phyloP scores from a whole-genome alignment of 495 filamentous ascomycete species.

The Daldinia decipiens region DNA sequence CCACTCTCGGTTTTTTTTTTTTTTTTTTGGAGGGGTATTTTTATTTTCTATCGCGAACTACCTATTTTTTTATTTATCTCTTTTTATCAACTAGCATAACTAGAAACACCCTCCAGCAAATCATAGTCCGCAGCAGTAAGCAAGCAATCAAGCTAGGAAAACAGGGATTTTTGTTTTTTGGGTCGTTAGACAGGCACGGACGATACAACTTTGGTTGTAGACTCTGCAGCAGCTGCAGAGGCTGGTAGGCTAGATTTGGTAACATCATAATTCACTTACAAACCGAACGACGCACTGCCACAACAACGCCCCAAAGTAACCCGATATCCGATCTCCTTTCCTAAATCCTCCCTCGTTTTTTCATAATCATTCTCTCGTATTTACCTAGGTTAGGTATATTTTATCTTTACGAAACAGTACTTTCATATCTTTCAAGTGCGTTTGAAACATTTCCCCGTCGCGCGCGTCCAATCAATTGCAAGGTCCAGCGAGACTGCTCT shows the following conservation, averaged over 20 bases:
- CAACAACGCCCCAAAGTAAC: slow-evolving; percentile 29
- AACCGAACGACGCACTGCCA: slow-evolving; percentile 45
- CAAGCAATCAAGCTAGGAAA: slow-evolving; percentile 17
- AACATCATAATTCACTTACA: slow-evolving; percentile 39
- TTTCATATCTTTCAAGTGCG: neutral
- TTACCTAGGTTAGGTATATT: too few species aligned
- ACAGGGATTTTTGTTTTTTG: slow-evolving; percentile 19
- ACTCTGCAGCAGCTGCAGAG: too few species aligned
- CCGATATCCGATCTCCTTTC: slow-evolving; percentile 45
- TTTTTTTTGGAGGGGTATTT: neutral
- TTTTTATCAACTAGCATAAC: slow-evolving; percentile 19
- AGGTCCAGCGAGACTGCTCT: slow-evolving; percentile 26
- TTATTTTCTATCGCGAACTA: neutral
- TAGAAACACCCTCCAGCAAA: slow-evolving; percentile 18
- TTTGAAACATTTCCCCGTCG: slow-evolving; percentile 11
- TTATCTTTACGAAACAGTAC: slow-evolving; percentile 8
- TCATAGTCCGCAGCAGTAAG: slow-evolving; percentile 27
- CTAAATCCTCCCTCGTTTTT: slow-evolving; percentile 27
- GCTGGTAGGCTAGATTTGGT: slow-evolving; percentile 35
- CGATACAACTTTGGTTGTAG: slow-evolving; percentile 4
- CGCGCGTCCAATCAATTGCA: slow-evolving; percentile 34
- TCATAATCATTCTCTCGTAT: slow-evolving; percentile 22
- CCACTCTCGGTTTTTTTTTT: slow-evolving; percentile 23
- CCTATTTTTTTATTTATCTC: neutral
- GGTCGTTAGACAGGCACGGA: slow-evolving; percentile 16